These are phyloP conservation scores for Cornus controversa DNA, from an alignment of 148 eudicot genomes.

Conservation along the genomic window DNA sequence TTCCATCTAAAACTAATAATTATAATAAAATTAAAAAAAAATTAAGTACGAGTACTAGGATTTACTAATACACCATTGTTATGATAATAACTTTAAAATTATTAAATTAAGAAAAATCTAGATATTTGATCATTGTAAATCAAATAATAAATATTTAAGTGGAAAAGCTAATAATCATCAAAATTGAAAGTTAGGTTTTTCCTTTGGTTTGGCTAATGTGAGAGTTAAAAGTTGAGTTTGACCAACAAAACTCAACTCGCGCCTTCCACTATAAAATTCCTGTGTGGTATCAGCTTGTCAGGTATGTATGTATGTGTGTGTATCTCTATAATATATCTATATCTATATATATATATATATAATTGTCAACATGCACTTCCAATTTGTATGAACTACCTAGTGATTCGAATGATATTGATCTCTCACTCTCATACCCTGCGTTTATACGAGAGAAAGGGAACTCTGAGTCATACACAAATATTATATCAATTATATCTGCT, in stretches of 20 bases:
- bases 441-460: not conserved
- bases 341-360: not conserved
- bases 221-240: not conserved
- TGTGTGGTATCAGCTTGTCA: not conserved
- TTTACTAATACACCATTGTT: too few species aligned
- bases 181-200: not conserved
- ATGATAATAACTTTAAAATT: not conserved
- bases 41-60: too few species aligned
- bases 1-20: too few species aligned
- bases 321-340: too few species aligned
- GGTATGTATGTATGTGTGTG: not conserved
- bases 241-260: not conserved
- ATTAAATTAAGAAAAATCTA: not conserved
- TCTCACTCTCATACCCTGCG: not conserved
- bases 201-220: not conserved
- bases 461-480: not conserved
- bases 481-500: not conserved
- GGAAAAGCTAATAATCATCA: not conserved
- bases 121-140: not conserved
- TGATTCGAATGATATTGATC: not conserved
- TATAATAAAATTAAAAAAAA: too few species aligned
- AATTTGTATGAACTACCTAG: not conserved
- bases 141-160: not conserved
- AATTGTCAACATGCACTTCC: slow-evolving; percentile 1
- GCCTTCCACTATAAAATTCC: not conserved